Evolutionary conservation across 2,329 filamentous ascomycete genomes (phyloP).

Genomic region (Didymella sp.): DNA sequence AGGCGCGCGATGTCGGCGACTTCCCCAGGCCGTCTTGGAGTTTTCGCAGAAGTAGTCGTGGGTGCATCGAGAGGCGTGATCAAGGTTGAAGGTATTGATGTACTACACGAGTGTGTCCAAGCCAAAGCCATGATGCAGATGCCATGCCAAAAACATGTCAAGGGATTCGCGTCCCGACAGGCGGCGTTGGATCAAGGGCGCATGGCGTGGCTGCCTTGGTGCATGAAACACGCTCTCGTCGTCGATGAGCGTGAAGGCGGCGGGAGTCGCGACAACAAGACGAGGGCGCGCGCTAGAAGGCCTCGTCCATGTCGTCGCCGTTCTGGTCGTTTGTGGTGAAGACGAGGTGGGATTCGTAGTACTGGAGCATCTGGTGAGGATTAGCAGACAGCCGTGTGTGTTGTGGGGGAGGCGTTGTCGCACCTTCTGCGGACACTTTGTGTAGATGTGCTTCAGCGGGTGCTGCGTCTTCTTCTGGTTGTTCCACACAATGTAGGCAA

Average conservation of each 20-base stretch:
- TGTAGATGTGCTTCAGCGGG: slow-evolving; percentile 70
- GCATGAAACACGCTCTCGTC: neutral
- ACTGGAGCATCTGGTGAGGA: slow-evolving; percentile 50
- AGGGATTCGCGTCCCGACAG: no score
- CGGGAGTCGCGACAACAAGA: no score
- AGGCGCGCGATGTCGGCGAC: no score
- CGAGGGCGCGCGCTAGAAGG: neutral
- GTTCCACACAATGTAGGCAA: slow-evolving; percentile 77
- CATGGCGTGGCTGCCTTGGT: no score
- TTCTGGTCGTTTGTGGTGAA: slow-evolving; percentile 28
- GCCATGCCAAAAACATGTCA: neutral
- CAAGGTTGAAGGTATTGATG: neutral
- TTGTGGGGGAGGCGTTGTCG: neutral
- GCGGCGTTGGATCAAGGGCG: no score
- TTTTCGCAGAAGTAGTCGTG: no score
- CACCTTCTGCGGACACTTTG: slow-evolving; percentile 79
- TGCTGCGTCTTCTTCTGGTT: slow-evolving; percentile 78
- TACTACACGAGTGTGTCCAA: neutral
- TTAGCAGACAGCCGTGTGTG: slow-evolving; percentile 6
- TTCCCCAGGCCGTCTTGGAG: no score
- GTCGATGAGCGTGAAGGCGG: neutral
- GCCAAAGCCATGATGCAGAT: neutral
- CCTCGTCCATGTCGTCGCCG: slow-evolving; percentile 20
- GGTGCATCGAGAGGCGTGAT: neutral
- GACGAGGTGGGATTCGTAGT: slow-evolving; percentile 59